A percentile compares a stretch with the other conserved stretches of the same genome.
Conservation (phyloP, 176 grass and related monocot genomes). For the Miscanthus lutarioriparius region DNA sequence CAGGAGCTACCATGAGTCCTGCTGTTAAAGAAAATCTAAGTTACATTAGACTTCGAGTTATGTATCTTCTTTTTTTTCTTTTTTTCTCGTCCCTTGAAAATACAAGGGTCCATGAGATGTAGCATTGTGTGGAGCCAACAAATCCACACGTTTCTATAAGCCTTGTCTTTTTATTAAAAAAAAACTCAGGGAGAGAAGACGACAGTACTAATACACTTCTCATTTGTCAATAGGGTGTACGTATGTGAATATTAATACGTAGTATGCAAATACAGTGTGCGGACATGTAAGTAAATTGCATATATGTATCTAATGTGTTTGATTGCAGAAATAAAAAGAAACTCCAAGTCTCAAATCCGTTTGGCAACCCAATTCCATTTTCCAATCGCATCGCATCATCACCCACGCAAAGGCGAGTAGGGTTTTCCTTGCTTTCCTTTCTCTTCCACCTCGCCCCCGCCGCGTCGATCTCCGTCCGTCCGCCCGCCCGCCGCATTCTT, state of each 20-base stretch:
- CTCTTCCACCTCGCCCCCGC: neutral
- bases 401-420: conserved; percentile 15
- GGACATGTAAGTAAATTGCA: no score
- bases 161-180: neutral
- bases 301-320: no score
- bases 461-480: conserved; percentile 42
- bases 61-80: no score
- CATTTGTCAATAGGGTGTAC: no score
- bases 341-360: neutral
- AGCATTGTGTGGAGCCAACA: neutral
- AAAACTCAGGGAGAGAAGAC: neutral
- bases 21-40: no score
- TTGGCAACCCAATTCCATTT: neutral
- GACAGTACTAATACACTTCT: neutral
- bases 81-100: neutral
- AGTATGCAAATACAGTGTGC: no score
- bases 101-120: neutral
- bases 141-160: neutral
- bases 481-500: conserved; percentile 5
- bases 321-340: no score
- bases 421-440: conserved; percentile 24
- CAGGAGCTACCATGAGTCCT: no score
- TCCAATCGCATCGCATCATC: neutral
- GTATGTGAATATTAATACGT: no score
- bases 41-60: no score